These are phyloP conservation scores for Phytophthora palmivora DNA, from an alignment of 352 stramenopile species.

Conservation along the genomic window DNA sequence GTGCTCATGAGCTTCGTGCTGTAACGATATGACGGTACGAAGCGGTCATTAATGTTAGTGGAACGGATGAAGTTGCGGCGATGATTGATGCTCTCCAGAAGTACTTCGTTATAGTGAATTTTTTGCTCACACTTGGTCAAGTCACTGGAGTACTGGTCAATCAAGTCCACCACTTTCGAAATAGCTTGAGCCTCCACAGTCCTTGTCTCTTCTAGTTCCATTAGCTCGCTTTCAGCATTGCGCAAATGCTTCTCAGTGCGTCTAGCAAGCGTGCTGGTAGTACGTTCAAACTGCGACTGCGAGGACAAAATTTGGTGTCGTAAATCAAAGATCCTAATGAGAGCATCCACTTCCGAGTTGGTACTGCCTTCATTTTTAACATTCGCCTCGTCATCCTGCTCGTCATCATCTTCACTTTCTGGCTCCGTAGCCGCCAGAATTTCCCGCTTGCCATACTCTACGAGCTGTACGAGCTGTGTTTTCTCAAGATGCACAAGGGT, in stretches of 20 bases:
- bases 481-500: conserved; percentile 82
- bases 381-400: conserved; percentile 26
- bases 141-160: conserved; percentile 64
- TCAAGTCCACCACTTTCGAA: conserved; percentile 55
- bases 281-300: conserved; percentile 71
- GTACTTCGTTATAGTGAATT: conserved; percentile 59
- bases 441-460: conserved; percentile 65
- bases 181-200: conserved; percentile 51
- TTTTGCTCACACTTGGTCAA: conserved; percentile 60
- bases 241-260: conserved; percentile 66
- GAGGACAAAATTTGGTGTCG: conserved; percentile 79
- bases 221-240: conserved; percentile 61
- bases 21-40: conserved; percentile 73
- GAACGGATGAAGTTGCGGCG: conserved; percentile 73
- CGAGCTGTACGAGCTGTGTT: conserved; percentile 65
- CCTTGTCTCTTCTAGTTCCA: conserved; percentile 65
- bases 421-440: conserved; percentile 46
- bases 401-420: conserved; percentile 33
- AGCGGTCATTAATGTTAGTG: conserved; percentile 66
- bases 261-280: conserved; percentile 51
- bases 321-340: conserved; percentile 79
- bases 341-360: conserved; percentile 67
- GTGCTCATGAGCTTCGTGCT: conserved; percentile 72
- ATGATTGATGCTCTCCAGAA: conserved; percentile 70
- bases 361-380: conserved; percentile 23